Conservation (phyloP, 257 asterid species). For the Catharanthus roseus region DNA sequence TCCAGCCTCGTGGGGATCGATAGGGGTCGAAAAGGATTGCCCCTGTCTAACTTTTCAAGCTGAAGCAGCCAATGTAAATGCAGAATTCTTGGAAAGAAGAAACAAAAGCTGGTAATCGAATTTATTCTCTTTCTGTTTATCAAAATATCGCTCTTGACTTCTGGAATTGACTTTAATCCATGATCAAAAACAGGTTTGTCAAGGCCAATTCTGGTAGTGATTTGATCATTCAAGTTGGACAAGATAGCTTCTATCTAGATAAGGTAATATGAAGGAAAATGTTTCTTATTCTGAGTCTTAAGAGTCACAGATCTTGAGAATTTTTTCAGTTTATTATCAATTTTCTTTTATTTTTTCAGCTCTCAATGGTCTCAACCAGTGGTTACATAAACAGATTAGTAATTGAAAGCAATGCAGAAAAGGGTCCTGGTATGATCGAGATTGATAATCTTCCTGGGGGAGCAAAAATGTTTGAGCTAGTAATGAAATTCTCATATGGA, state of each 20-base stretch:
- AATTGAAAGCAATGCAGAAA: slow-evolving; percentile 9
- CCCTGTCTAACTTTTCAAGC: slow-evolving; percentile 23
- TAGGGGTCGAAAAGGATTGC: slow-evolving; percentile 16
- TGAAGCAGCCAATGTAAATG: slow-evolving; percentile 17
- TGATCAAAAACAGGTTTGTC: slow-evolving; percentile 23
- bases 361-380: slow-evolving; percentile 31
- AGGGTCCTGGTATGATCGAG: slow-evolving; percentile 9
- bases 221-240: slow-evolving; percentile 25
- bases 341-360: slow-evolving; percentile 11
- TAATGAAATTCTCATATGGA: slow-evolving; percentile 32
- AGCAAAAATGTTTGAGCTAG: slow-evolving; percentile 24
- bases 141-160: neutral
- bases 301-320: neutral
- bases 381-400: slow-evolving; percentile 23
- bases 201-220: slow-evolving; percentile 17
- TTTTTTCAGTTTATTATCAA: neutral
- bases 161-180: slow-evolving; percentile 2
- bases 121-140: neutral
- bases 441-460: slow-evolving; percentile 30
- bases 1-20: neutral
- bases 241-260: slow-evolving; percentile 27
- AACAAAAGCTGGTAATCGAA: slow-evolving; percentile 22
- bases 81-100: slow-evolving; percentile 24
- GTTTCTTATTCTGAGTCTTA: neutral
- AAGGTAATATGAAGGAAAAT: slow-evolving; percentile 10